Conservation (phyloP, 768 basidiomycete genomes). For the Boletus rex-veris region DNA sequence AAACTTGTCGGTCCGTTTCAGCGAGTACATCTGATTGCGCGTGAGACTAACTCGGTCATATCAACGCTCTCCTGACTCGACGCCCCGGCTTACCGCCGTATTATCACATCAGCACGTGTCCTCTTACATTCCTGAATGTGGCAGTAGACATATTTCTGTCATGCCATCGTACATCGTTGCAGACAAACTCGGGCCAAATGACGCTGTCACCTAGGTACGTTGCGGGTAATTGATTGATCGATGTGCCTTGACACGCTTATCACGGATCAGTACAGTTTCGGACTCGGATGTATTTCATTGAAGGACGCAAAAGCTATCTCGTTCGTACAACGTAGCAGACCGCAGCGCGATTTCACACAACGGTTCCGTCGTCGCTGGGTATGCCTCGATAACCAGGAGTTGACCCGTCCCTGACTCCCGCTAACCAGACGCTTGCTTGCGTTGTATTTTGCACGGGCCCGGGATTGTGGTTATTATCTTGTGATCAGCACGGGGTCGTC, state of each 20-base stretch:
- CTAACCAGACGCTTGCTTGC: constrained; percentile 55
- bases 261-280: constrained; percentile 48
- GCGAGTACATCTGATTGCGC: not conserved
- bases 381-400: constrained; percentile 20
- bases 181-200: constrained; percentile 57
- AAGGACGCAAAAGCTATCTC: constrained; percentile 59
- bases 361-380: constrained; percentile 76
- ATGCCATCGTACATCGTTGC: constrained; percentile 73
- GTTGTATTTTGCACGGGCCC: constrained; percentile 55
- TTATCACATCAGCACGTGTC: too few relatives aligned
- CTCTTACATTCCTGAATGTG: too few relatives aligned
- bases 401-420: not conserved
- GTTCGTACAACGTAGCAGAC: constrained; percentile 64
- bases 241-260: constrained; percentile 86
- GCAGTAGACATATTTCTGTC: constrained; percentile 7
- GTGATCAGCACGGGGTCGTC: too few relatives aligned
- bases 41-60: constrained; percentile 30
- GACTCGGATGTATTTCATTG: constrained; percentile 51
- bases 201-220: constrained; percentile 39
- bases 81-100: too few relatives aligned
- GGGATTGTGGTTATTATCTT: constrained; percentile 31
- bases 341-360: constrained; percentile 75
- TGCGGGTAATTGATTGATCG: constrained; percentile 48
- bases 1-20: constrained; percentile 41
- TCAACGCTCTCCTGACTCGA: constrained; percentile 50